phyloP scores from a whole-genome alignment of 305 asterid species.

The Fraxinus sp. region DNA sequence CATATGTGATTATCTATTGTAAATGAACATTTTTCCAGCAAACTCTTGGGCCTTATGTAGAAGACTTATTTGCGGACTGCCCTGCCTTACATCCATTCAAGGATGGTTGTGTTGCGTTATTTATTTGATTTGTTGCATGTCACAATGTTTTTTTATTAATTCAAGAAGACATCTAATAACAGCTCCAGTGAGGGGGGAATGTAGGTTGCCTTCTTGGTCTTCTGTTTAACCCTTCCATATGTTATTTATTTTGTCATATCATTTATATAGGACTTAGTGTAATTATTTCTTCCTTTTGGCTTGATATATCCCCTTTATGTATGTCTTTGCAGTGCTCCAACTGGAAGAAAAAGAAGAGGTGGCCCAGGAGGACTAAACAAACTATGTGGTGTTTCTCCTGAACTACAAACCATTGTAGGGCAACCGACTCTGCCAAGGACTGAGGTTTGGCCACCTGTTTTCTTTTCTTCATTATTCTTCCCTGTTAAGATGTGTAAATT shows the following conservation, averaged over 20 bases:
- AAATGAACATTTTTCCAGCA: not conserved
- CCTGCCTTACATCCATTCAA: not conserved
- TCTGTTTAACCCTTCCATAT: not conserved
- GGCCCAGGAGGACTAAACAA: slow-evolving; percentile 95
- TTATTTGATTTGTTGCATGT: not conserved
- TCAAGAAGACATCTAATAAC: not conserved
- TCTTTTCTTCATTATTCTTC: slow-evolving; percentile 6
- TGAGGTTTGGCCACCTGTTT: slow-evolving; percentile 47
- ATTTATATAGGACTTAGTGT: not conserved
- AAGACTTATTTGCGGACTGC: not conserved
- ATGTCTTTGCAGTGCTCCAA: slow-evolving; percentile 46
- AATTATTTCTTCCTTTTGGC: slow-evolving; percentile 2
- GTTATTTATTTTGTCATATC: not conserved
- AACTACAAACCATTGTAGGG: slow-evolving; percentile 85
- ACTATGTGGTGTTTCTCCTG: slow-evolving; percentile 87
- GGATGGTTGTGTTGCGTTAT: not conserved
- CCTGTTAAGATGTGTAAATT: not conserved
- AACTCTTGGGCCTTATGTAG: not conserved
- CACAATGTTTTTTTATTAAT: not conserved
- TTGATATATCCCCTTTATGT: slow-evolving; percentile 15
- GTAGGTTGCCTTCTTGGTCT: not conserved
- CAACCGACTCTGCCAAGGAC: slow-evolving; percentile 90
- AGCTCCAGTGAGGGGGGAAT: slow-evolving; percentile 5
- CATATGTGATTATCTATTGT: not conserved
- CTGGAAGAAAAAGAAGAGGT: slow-evolving; percentile 71